Percentiles rank a stretch among this genome's conserved stretches.
Conservation (phyloP, 331 rosid genomes). For the Malus hybrid region DNA sequence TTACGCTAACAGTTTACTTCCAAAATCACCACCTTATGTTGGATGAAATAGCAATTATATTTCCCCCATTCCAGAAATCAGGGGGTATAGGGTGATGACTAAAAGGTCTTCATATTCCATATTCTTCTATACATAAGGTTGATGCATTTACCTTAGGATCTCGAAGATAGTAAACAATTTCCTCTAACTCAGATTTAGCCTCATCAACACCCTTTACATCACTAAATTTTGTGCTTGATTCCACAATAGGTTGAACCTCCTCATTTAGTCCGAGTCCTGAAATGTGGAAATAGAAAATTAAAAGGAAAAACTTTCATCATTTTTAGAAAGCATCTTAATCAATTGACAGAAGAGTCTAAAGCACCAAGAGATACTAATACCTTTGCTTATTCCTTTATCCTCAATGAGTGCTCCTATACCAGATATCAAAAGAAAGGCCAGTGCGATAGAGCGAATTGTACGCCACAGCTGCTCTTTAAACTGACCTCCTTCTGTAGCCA, state of each 20-base stretch:
- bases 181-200: slow-evolving; percentile 91
- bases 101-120: background rate
- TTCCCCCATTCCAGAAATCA: background rate
- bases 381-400: slow-evolving; percentile 74
- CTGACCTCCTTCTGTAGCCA: slow-evolving; percentile 53
- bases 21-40: background rate
- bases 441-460: slow-evolving; percentile 52
- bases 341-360: background rate
- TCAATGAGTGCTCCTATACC: slow-evolving; percentile 74
- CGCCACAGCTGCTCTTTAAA: slow-evolving; percentile 81
- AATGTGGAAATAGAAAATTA: slow-evolving; percentile 12
- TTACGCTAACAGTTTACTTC: background rate
- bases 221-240: slow-evolving; percentile 60
- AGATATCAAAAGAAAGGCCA: slow-evolving; percentile 59
- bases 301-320: slow-evolving; percentile 10
- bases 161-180: slow-evolving; percentile 84
- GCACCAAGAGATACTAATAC: slow-evolving; percentile 32
- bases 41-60: background rate
- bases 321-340: slow-evolving; percentile 12
- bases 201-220: slow-evolving; percentile 93
- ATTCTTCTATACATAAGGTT: background rate
- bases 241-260: slow-evolving; percentile 71
- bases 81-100: background rate
- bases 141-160: slow-evolving; percentile 63
- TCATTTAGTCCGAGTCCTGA: slow-evolving; percentile 59